Evolutionary conservation across 305 asterid genomes (phyloP).

Genomic region (Solanum aculeatissimum): DNA sequence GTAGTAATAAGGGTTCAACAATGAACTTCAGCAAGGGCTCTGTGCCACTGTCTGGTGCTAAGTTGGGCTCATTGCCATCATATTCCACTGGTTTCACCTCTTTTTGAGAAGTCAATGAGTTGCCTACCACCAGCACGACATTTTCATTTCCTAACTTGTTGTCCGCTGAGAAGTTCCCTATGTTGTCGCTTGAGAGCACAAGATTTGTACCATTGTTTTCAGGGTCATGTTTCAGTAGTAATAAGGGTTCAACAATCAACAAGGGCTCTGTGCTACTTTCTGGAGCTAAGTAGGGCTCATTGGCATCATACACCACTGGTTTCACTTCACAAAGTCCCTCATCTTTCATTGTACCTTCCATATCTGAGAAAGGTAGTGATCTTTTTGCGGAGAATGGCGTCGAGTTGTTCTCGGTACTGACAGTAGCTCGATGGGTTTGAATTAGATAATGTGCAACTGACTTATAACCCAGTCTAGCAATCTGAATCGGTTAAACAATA

Average conservation of each 20-base stretch:
- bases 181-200: background rate
- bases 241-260: conserved; percentile 3
- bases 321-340: background rate
- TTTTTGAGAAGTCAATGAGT: background rate
- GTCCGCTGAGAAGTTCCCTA: background rate
- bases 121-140: background rate
- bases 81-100: background rate
- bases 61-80: background rate
- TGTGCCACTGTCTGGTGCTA: conserved; percentile 8
- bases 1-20: conserved; percentile 1
- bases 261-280: conserved; percentile 5
- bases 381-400: conserved; percentile 42
- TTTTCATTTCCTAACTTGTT: background rate
- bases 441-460: conserved; percentile 96
- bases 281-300: conserved; percentile 2
- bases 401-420: conserved; percentile 18
- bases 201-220: conserved; percentile 3
- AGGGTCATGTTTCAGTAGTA: conserved; percentile 7
- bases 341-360: conserved; percentile 4
- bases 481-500: conserved; percentile 20
- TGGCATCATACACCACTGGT: background rate
- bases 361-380: conserved; percentile 52
- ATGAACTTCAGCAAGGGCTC: background rate
- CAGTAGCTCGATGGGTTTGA: conserved; percentile 46
- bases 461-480: conserved; percentile 62